Base-by-base conservation (phyloP, 768 basidiomycete genomes). In the Dentipellis fragilis region DNA sequence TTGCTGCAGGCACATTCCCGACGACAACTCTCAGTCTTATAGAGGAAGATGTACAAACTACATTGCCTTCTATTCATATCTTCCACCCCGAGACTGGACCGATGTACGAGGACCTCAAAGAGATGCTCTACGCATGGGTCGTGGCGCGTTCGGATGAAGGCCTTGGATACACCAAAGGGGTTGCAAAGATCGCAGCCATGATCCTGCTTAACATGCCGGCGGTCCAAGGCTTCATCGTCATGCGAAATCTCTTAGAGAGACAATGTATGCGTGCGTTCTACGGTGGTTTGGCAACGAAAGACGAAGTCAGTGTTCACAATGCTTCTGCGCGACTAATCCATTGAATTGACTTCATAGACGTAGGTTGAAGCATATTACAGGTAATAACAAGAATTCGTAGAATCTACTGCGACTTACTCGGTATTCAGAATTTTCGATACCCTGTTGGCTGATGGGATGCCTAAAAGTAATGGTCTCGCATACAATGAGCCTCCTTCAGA, bases 281-380 rank as follows among this genome's bases (percentile, higher is more conserved):
- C 65, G 85, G 89, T 12, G 89, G 84, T 19, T 71, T 79, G 52
- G 72, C 73, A 11, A 67, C 84, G 1, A 83, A 81, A 63, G 88
- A 89, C 54, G 92, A 94, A 67, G 92, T 93, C 69, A 75, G 84
- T 79, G 34, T 22, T 16, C 37, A 45, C 3, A 40, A 5, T 54
- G 8, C 47, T 14, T 50, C 7, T 58, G 63, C 54, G 62, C 66
- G 52, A 55, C 57, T 61, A 39, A 37, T 21, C 9, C 37, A 14
- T 17, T 42, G 9, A 47, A 23, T 40, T 50, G 21, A 50, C 39
- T 49, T 23, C 19, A 54, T 38, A 17, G 19, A 10, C 11, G 16
- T 52, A 93, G 92, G 83, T 89, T 52, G 91, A 93, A 68, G 92
- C 89, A 4, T 94, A 94, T 69, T 93, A 90, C 71, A 81, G 92